Conservation (phyloP, 768 basidiomycete species). For the Russula abietina region DNA sequence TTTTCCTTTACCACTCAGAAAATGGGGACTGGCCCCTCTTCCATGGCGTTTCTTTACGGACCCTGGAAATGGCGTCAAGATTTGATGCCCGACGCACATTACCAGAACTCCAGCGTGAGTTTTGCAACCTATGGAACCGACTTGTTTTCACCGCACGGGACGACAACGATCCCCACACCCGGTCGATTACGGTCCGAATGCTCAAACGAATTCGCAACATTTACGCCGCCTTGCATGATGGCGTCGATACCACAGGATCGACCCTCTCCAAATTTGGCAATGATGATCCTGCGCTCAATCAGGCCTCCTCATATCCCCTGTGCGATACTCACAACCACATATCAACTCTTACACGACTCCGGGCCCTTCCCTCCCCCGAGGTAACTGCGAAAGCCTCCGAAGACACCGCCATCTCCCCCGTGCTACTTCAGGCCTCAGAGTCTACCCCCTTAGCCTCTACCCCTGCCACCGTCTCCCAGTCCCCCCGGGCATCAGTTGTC, state of each 20-base stretch:
- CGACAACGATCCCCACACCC: not conserved
- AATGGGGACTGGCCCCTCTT: not conserved
- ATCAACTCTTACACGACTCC: not conserved
- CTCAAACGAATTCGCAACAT: constrained; percentile 2
- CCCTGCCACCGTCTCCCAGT: not conserved
- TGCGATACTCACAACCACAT: not conserved
- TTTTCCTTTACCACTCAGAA: not conserved
- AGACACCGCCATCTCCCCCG: not conserved
- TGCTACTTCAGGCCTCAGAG: not conserved
- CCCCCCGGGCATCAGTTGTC: not conserved
- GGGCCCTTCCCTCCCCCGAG: not conserved
- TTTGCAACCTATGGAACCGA: constrained; percentile 8
- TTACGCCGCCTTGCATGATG: constrained; percentile 1
- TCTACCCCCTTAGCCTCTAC: not conserved
- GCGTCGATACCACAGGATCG: not conserved
- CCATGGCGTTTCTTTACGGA: not conserved
- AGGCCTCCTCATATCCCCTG: constrained; percentile 5
- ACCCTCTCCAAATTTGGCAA: not conserved
- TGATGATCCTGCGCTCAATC: not conserved
- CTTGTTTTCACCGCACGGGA: not conserved
- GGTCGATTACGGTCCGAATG: not conserved
- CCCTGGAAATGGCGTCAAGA: not conserved
- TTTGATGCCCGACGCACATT: not conserved
- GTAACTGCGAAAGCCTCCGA: not conserved
- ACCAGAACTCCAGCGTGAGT: constrained; percentile 5